Evolutionary conservation across 1,284 basidiomycete species (phyloP), one percentile per base, ranked within the genome.

Genomic region (Cutaneotrichosporon sp.): DNA sequence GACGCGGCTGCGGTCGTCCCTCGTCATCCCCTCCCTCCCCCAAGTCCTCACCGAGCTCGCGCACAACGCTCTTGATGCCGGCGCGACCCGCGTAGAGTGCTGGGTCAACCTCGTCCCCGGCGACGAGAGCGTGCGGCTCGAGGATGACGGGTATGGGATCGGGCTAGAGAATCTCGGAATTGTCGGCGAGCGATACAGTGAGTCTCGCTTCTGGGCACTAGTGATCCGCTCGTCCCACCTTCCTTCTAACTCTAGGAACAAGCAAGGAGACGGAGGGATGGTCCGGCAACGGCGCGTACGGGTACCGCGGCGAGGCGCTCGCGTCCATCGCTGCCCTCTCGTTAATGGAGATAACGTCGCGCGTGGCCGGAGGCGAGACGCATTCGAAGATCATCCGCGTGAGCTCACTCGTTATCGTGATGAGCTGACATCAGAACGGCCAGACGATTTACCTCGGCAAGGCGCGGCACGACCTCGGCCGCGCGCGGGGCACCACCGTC

Each of bases 261-360:
- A 67, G 59, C 47, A 72, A 71, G 55, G 31, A 43, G 7, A 29
- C 60, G 20, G 69, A 61, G 47, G 64, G 59, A 16, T 51, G 50
- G 54, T 24, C 60, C 2, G 66, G 64, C 3, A 54, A 62, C 16
- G 70, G 84, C 10, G 88, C 87, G 2, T 92, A 92, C 80, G 92
- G 92, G 0, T 94, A 91, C 79, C 86, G 91, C 63, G 92, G 92
- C 34, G 92, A 95, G 88, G 92, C 92, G 7, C 78, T 95, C 49
- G 88, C 90, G n/a, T 92, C 91, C 43, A 87, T 88, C 56, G 87
- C 88, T 31, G 87, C 91, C 2, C 71, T 80, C 87, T 31, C 86
- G 81, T 36, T 91, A 2, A 25, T 80, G 10, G 72, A 76, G 31
- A 87, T 95, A 54, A 86, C 86, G 29, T 91, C 91, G 2, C 84